Conservation (phyloP, 108 stramenopile genomes). For the Skeletonema marinoi region DNA sequence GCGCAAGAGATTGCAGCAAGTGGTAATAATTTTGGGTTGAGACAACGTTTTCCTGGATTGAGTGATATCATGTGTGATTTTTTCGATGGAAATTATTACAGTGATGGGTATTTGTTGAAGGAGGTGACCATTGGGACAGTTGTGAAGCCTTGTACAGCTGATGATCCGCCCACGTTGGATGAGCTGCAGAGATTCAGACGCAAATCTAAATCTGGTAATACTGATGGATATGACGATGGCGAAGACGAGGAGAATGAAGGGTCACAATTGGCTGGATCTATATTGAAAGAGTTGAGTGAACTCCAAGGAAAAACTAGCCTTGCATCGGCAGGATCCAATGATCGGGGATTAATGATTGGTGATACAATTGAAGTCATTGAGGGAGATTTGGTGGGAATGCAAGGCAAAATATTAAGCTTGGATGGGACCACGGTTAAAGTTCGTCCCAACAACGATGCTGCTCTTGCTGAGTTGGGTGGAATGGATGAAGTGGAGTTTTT, state of each 20-base stretch:
- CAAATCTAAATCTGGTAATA: slow-evolving; percentile 60
- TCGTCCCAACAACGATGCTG: slow-evolving; percentile 69
- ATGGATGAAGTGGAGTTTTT: slow-evolving; percentile 91
- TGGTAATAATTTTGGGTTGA: slow-evolving; percentile 65
- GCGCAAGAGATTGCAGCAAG: slow-evolving; percentile 76
- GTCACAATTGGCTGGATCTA: slow-evolving; percentile 78
- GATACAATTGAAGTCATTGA: slow-evolving; percentile 94
- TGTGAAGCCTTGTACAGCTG: slow-evolving; percentile 83
- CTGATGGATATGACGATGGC: slow-evolving; percentile 60
- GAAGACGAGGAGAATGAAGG: slow-evolving; percentile 86
- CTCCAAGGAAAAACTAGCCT: slow-evolving; percentile 83
- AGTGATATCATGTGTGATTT: slow-evolving; percentile 79
- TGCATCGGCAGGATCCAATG: slow-evolving; percentile 45
- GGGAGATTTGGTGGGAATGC: slow-evolving; percentile 94
- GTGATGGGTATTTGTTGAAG: slow-evolving; percentile 94
- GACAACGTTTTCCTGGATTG: slow-evolving; percentile 79
- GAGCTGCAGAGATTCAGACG: slow-evolving; percentile 91
- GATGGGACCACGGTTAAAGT: slow-evolving; percentile 92
- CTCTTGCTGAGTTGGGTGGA: slow-evolving; percentile 68
- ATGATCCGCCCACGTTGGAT: slow-evolving; percentile 92
- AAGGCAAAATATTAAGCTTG: slow-evolving; percentile 89
- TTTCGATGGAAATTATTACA: slow-evolving; percentile 90
- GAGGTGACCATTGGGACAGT: slow-evolving; percentile 92
- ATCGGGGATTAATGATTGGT: slow-evolving; percentile 81
- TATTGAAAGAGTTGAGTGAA: slow-evolving; percentile 85